A percentile compares a stretch with the other conserved stretches of the same genome.
Conservation (phyloP, 1,139 yeast genomes). For the Pichia sp. region DNA sequence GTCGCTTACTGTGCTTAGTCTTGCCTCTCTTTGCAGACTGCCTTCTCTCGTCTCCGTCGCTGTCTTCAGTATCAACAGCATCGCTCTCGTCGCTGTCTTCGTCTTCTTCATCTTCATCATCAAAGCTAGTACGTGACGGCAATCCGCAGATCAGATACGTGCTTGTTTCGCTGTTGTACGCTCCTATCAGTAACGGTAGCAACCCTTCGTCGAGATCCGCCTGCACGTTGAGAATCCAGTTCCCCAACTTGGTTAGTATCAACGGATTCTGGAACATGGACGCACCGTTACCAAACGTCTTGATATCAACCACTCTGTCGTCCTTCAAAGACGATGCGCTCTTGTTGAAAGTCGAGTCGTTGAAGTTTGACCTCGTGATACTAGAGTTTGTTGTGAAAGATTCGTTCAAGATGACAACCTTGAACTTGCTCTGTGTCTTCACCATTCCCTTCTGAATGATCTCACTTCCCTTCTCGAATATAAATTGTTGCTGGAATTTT, state of each 20-base stretch:
- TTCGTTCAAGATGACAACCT: slow-evolving; percentile 85
- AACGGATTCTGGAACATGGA: slow-evolving; percentile 79
- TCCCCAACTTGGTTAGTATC: slow-evolving; percentile 76
- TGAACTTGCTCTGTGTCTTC: slow-evolving; percentile 72
- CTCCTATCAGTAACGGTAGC: slow-evolving; percentile 83
- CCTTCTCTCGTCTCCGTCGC: neutral
- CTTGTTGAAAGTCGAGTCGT: slow-evolving; percentile 17
- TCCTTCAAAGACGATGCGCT: slow-evolving; percentile 18
- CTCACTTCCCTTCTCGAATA: slow-evolving; percentile 85
- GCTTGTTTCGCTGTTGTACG: slow-evolving; percentile 68
- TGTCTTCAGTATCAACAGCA: slow-evolving; percentile 1
- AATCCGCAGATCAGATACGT: slow-evolving; percentile 87
- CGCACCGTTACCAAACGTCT: slow-evolving; percentile 43
- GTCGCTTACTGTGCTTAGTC: slow-evolving; percentile 25
- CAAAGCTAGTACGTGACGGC: slow-evolving; percentile 67
- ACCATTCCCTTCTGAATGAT: slow-evolving; percentile 76
- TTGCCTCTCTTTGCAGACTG: slow-evolving; percentile 21
- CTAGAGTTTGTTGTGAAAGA: slow-evolving; percentile 35
- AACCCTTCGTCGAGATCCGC: slow-evolving; percentile 72
- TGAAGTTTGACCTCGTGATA: slow-evolving; percentile 17
- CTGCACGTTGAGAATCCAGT: slow-evolving; percentile 88
- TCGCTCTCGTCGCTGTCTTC: slow-evolving; percentile 25
- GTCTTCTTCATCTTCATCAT: slow-evolving; percentile 25
- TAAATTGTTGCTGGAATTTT: slow-evolving; percentile 73
- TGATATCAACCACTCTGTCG: slow-evolving; percentile 35